Conservation (phyloP, 2,329 filamentous ascomycete genomes). For the Trichoderma arundinaceum region DNA sequence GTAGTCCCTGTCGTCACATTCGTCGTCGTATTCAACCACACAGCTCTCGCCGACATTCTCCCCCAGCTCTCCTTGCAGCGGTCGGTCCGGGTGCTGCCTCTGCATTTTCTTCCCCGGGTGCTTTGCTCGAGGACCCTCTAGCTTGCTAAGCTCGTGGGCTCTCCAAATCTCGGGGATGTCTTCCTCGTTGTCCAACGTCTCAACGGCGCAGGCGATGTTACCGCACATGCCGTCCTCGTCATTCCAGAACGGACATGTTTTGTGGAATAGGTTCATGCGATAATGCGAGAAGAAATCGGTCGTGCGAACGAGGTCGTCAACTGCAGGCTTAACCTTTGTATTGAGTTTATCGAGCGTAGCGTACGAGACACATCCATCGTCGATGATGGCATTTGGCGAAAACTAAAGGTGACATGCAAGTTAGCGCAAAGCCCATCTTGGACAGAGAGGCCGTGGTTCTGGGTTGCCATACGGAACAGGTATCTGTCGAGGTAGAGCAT, state of each 20-base stretch:
- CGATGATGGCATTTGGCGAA: slow-evolving; percentile 85
- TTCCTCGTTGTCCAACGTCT: slow-evolving; percentile 92
- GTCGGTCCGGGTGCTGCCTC: slow-evolving; percentile 70
- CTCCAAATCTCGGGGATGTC: slow-evolving; percentile 93
- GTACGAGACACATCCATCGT: slow-evolving; percentile 94
- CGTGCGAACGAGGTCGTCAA: slow-evolving; percentile 80
- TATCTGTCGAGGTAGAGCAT: slow-evolving; percentile 54
- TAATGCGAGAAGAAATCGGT: slow-evolving; percentile 99
- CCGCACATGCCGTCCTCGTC: slow-evolving; percentile 94
- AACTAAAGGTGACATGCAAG: slow-evolving; percentile 64
- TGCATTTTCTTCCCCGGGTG: slow-evolving; percentile 82
- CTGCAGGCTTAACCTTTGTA: slow-evolving; percentile 71
- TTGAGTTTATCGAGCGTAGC: slow-evolving; percentile 87
- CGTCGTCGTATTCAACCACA: slow-evolving; percentile 95
- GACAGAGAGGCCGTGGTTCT: neutral
- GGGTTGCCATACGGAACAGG: slow-evolving; percentile 57
- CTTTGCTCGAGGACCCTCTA: slow-evolving; percentile 87
- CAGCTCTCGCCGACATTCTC: slow-evolving; percentile 92
- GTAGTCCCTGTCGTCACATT: slow-evolving; percentile 96
- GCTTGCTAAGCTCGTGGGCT: slow-evolving; percentile 86
- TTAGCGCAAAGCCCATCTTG: slow-evolving; percentile 36
- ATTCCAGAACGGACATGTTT: slow-evolving; percentile 93
- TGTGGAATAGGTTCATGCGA: slow-evolving; percentile 91
- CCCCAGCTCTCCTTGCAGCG: slow-evolving; percentile 81
- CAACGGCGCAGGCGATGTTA: slow-evolving; percentile 94